Evolutionary conservation across 495 filamentous ascomycete genomes (phyloP).

Genomic region (Pyronema domesticum): DNA sequence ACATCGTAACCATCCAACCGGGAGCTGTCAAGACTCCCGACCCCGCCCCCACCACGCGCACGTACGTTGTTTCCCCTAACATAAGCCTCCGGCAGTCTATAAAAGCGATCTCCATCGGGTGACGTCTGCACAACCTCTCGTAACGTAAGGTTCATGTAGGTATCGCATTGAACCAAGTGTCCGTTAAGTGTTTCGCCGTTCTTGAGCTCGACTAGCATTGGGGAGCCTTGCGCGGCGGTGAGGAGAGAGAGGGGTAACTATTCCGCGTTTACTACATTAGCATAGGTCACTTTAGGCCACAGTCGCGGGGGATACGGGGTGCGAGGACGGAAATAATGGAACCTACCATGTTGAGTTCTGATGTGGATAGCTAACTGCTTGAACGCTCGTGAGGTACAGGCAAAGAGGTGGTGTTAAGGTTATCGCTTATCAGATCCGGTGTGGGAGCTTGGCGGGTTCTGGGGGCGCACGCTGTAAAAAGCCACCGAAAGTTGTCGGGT

Average conservation of each 20-base stretch:
- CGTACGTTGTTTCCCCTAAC: slow-evolving; percentile 89
- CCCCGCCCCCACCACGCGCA: slow-evolving; percentile 1
- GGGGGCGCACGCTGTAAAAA: too few species aligned
- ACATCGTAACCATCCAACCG: not conserved
- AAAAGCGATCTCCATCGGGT: slow-evolving; percentile 88
- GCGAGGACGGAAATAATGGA: too few species aligned
- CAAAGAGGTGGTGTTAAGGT: too few species aligned
- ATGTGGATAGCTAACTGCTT: too few species aligned
- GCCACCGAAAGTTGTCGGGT: too few species aligned
- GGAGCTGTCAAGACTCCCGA: not conserved
- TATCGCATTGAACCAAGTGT: slow-evolving; percentile 87
- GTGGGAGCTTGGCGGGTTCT: too few species aligned
- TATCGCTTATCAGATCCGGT: too few species aligned
- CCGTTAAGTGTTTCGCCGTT: slow-evolving; percentile 96
- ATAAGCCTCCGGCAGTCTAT: slow-evolving; percentile 79
- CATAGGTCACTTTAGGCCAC: not conserved
- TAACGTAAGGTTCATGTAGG: slow-evolving; percentile 96
- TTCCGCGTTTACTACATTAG: not conserved
- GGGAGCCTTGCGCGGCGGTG: slow-evolving; percentile 89
- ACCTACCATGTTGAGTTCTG: too few species aligned
- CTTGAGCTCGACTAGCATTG: slow-evolving; percentile 98
- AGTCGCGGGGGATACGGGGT: not conserved
- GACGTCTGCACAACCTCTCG: slow-evolving; percentile 97
- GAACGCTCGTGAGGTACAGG: too few species aligned
- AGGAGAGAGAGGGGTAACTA: slow-evolving; percentile 85